Conservation (phyloP, 441 rosid genomes). For the Gossypium laxum region DNA sequence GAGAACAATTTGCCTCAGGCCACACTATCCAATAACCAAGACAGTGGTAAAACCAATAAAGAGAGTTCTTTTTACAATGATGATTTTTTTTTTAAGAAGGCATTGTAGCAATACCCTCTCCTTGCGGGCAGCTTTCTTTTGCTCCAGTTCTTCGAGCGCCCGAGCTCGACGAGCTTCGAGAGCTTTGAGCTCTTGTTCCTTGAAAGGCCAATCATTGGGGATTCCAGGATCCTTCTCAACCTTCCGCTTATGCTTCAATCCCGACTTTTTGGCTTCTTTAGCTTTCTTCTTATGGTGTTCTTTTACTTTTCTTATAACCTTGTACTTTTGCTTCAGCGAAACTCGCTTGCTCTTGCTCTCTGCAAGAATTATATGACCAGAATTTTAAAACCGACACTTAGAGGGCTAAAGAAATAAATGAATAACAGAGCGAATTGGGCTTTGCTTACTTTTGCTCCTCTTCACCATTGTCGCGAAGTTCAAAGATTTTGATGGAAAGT, state of each 20-base stretch:
- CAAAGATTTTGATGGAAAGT: too few relatives aligned
- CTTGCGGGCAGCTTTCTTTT: slow-evolving; percentile 78
- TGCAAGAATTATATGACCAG: slow-evolving; percentile 21
- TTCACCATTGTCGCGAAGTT: slow-evolving; percentile 49
- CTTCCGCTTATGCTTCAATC: slow-evolving; percentile 38
- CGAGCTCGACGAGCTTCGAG: slow-evolving; percentile 84
- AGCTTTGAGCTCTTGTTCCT: slow-evolving; percentile 93
- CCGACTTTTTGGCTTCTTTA: slow-evolving; percentile 79
- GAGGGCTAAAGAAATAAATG: not conserved
- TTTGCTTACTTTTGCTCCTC: slow-evolving; percentile 69
- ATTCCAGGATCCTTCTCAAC: slow-evolving; percentile 94
- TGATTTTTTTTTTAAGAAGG: not conserved
- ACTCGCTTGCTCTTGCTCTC: slow-evolving; percentile 96
- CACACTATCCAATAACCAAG: not conserved
- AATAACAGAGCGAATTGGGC: not conserved
- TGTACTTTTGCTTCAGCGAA: slow-evolving; percentile 68
- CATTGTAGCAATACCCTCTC: slow-evolving; percentile 49
- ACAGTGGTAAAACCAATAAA: not conserved
- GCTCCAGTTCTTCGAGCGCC: slow-evolving; percentile 73
- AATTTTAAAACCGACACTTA: not conserved
- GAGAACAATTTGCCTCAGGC: not conserved
- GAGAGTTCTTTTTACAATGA: not conserved
- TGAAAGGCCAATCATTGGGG: slow-evolving; percentile 96
- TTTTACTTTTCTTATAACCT: slow-evolving; percentile 76
- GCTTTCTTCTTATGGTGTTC: slow-evolving; percentile 93